A percentile compares a stretch with the other conserved stretches of the same genome.
Conservation (phyloP, 2,329 filamentous ascomycete species). For the Myriosclerotinia curreyana region DNA sequence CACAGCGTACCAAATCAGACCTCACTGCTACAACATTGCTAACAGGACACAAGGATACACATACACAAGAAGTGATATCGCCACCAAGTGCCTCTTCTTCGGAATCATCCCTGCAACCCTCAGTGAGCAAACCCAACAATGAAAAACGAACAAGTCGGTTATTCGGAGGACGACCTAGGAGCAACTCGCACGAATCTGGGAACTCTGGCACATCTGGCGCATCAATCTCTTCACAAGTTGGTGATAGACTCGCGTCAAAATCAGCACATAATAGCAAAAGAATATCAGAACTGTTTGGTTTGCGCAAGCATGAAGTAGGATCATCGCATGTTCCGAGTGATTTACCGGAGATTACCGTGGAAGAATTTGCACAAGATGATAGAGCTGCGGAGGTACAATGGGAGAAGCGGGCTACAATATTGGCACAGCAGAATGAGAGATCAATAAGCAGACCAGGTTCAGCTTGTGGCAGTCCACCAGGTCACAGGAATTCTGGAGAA, state of each 20-base stretch:
- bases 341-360: conserved; percentile 66
- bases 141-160: conserved; percentile 38
- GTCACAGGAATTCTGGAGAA: conserved; percentile 26
- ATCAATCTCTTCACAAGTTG: conserved; percentile 26
- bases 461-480: conserved; percentile 29
- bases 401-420: conserved; percentile 89
- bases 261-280: conserved; percentile 39
- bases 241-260: conserved; percentile 19
- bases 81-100: conserved; percentile 54
- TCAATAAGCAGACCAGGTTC: conserved; percentile 45
- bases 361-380: conserved; percentile 44
- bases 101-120: conserved; percentile 36
- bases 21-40: conserved; percentile 15
- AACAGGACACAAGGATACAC: conserved; percentile 55
- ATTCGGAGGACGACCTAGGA: conserved; percentile 43
- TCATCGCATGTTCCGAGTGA: conserved; percentile 75
- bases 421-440: conserved; percentile 62
- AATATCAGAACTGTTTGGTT: conserved; percentile 68
- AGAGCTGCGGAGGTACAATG: conserved; percentile 66
- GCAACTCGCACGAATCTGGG: conserved; percentile 46
- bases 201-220: conserved; percentile 34
- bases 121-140: conserved; percentile 18
- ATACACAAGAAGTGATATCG: conserved; percentile 72
- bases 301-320: conserved; percentile 55
- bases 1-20: not conserved